Evolutionary conservation across 805 yeast species (phyloP).

Genomic region (Saccharomyces jurei): DNA sequence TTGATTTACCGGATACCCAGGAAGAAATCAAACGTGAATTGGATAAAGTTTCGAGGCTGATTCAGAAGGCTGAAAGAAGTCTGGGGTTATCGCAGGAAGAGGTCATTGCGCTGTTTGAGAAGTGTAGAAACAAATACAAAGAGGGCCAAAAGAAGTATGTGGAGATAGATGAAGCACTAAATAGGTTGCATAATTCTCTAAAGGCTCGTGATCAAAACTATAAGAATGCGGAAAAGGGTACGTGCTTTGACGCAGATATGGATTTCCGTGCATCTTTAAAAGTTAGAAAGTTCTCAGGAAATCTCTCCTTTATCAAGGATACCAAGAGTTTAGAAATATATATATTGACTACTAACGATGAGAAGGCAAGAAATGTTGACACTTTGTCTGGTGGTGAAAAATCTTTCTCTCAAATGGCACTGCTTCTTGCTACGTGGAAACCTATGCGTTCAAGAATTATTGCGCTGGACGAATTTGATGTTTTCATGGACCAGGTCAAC

Average conservation of each 20-base stretch:
- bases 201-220: slow-evolving; percentile 37
- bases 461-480: slow-evolving; percentile 95
- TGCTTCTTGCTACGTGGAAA: slow-evolving; percentile 84
- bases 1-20: slow-evolving; percentile 35
- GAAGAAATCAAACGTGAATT: slow-evolving; percentile 45
- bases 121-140: slow-evolving; percentile 36
- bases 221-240: slow-evolving; percentile 32
- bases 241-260: slow-evolving; percentile 42
- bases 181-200: slow-evolving; percentile 32
- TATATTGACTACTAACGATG: slow-evolving; percentile 55
- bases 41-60: slow-evolving; percentile 36
- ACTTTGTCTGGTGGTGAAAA: slow-evolving; percentile 96
- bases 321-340: slow-evolving; percentile 44
- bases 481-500: slow-evolving; percentile 92
- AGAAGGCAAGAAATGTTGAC: slow-evolving; percentile 58
- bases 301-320: slow-evolving; percentile 52
- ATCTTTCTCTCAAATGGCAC: slow-evolving; percentile 84
- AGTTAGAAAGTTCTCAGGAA: slow-evolving; percentile 67
- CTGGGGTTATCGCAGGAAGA: slow-evolving; percentile 51
- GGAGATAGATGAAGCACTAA: slow-evolving; percentile 31
- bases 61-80: slow-evolving; percentile 44
- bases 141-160: slow-evolving; percentile 36
- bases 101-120: slow-evolving; percentile 41
- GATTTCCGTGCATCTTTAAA: slow-evolving; percentile 55
- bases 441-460: slow-evolving; percentile 81